Conservation (phyloP, 2,329 filamentous ascomycete genomes). For the Aureobasidium uvarum region DNA sequence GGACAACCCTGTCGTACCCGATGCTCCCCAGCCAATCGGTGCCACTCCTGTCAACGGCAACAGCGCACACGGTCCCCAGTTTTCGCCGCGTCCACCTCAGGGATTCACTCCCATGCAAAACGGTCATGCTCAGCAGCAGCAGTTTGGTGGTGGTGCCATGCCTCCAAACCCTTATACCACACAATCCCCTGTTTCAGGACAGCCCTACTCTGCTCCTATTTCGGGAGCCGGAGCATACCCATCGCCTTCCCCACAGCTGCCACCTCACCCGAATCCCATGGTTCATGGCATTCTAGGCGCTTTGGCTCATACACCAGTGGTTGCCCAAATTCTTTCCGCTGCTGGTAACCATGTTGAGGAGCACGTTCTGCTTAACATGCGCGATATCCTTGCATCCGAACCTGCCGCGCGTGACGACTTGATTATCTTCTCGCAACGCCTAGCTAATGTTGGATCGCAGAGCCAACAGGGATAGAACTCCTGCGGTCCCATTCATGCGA, state of each 20-base stretch:
- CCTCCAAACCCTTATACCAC: slow-evolving; percentile 44
- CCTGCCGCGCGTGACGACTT: slow-evolving; percentile 57
- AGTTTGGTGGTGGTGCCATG: slow-evolving; percentile 34
- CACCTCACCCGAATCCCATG: slow-evolving; percentile 38
- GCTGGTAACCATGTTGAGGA: slow-evolving; percentile 39
- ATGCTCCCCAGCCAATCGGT: slow-evolving; percentile 2
- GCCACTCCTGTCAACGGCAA: slow-evolving; percentile 34
- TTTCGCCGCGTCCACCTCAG: slow-evolving; percentile 42
- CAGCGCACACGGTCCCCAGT: slow-evolving; percentile 40
- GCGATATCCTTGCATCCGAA: slow-evolving; percentile 64
- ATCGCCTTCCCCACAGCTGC: slow-evolving; percentile 26
- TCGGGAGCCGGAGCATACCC: slow-evolving; percentile 29
- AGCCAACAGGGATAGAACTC: slow-evolving; percentile 19
- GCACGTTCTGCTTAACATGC: slow-evolving; percentile 70
- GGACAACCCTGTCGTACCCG: slow-evolving; percentile 32
- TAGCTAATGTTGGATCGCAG: slow-evolving; percentile 8
- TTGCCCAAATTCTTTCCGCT: slow-evolving; percentile 41
- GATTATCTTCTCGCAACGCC: slow-evolving; percentile 11
- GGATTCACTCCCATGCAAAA: slow-evolving; percentile 28
- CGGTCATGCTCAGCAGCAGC: slow-evolving; percentile 28
- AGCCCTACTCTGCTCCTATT: slow-evolving; percentile 39
- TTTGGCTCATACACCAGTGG: slow-evolving; percentile 45
- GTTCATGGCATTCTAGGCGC: slow-evolving; percentile 44
- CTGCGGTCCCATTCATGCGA: not conserved
- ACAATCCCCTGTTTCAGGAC: slow-evolving; percentile 36